Evolutionary conservation across 495 filamentous ascomycete species (phyloP).

Genomic region (Sordaria brevicollis): DNA sequence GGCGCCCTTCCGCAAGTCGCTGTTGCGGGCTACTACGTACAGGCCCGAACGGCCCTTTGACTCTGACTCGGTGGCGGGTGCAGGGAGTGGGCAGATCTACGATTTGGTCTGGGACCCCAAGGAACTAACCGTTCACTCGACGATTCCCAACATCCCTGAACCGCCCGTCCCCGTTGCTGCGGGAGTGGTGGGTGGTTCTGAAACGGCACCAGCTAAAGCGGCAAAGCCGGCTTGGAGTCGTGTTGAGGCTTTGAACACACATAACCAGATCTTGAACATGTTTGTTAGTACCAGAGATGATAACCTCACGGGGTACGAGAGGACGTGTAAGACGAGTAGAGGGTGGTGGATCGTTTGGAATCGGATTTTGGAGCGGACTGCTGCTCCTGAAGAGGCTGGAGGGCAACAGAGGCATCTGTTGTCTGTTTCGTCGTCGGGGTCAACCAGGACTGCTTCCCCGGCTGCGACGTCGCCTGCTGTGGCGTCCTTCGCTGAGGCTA

Average conservation of each 20-base stretch:
- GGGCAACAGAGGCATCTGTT: neutral
- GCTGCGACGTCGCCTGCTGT: neutral
- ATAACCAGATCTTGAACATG: slow-evolving; percentile 73
- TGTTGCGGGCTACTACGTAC: slow-evolving; percentile 54
- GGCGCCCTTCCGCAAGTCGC: slow-evolving; percentile 60
- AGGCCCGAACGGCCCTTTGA: slow-evolving; percentile 31
- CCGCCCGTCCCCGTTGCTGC: slow-evolving; percentile 19
- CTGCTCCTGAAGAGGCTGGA: neutral
- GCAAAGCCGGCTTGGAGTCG: slow-evolving; percentile 51
- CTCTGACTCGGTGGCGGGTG: slow-evolving; percentile 17
- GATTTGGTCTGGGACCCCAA: slow-evolving; percentile 80
- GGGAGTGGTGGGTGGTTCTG: neutral
- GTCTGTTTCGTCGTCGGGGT: neutral
- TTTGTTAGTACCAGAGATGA: slow-evolving; percentile 51
- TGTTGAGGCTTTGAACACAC: slow-evolving; percentile 81
- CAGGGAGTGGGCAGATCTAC: slow-evolving; percentile 49
- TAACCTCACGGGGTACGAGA: slow-evolving; percentile 52
- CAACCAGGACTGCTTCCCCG: neutral
- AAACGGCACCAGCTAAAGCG: neutral
- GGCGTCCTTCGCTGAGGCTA: neutral
- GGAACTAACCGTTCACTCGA: slow-evolving; percentile 66
- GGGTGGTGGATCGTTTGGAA: slow-evolving; percentile 99
- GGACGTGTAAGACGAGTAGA: slow-evolving; percentile 82
- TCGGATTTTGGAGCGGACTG: slow-evolving; percentile 43
- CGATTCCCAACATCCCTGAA: slow-evolving; percentile 83